Base-by-base conservation (phyloP, 306 rosid genomes). In the Vigna unguiculata region DNA sequence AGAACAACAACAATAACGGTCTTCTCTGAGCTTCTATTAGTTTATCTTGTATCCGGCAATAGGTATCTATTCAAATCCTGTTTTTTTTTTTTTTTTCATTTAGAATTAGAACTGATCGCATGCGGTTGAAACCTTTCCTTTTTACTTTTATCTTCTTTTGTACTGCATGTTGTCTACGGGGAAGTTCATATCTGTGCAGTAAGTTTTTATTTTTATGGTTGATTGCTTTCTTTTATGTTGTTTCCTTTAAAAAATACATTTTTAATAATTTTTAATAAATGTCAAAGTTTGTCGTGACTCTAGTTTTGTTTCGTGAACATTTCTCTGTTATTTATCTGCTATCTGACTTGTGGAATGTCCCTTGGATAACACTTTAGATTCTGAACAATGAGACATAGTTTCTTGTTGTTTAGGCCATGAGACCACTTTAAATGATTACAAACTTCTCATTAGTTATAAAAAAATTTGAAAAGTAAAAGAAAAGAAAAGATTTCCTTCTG, bases 51-150 rank as follows among this genome's bases (percentile, higher is more conserved):
- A 64, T 69, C 34, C 4, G 30, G 19, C 30, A 40, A 1, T 69
- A 7, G 19, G 20, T 30, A 61, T n/a, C 17, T 14, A 28, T 71
- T 17, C 30, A 10, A 20, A 60, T 17, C 25, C 24, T 55, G 69
- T 75, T 45, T 74, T 72, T 49, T 19, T 11, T 55, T 63, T 75
- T 45, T 74, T 72, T 49, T 19, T 11, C 45, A 22, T 74, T 75
- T 57, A 24, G 17, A 28, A 11, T 8, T 43, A 70, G 16, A 19
- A 30, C 10, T 59, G 67, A 24, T 81, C 52, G 11, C 12, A 22
- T 53, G 49, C 41, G 4, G 7, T 24, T 67, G 53, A 69, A 34
- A 6, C 40, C 40, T 34, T 9, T 57, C 4, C 7, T 11, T 67
- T 24, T 13, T 52, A n/a, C 60, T 43, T 67, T 59, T 57, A n/a